These are phyloP conservation scores for Pseudoturritis turrita DNA, from an alignment of 345 rosid genomes.

Conservation along the genomic window DNA sequence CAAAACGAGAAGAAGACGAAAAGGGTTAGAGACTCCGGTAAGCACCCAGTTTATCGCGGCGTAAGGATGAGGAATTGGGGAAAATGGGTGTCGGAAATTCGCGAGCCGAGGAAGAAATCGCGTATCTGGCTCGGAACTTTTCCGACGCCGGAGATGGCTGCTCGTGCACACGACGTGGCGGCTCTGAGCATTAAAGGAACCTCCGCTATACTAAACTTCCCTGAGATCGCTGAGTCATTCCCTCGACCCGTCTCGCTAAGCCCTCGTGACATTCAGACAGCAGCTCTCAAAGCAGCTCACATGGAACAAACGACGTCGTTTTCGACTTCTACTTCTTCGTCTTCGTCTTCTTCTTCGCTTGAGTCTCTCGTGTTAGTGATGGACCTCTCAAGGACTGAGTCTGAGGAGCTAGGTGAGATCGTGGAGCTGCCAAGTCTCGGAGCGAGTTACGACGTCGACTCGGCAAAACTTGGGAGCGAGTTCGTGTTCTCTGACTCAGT, in stretches of 20 bases:
- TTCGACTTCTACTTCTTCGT: not conserved
- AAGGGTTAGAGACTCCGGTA: slow-evolving; percentile 52
- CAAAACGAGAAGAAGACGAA: slow-evolving; percentile 30
- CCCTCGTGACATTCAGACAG: slow-evolving; percentile 87
- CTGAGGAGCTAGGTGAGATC: slow-evolving; percentile 72
- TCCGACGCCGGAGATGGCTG: slow-evolving; percentile 96
- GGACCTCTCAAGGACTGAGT: slow-evolving; percentile 41
- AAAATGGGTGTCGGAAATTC: slow-evolving; percentile 97
- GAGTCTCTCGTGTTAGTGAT: slow-evolving; percentile 49
- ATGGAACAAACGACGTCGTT: slow-evolving; percentile 47
- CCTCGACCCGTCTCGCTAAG: slow-evolving; percentile 72
- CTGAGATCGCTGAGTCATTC: slow-evolving; percentile 57
- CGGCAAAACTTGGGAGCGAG: slow-evolving; percentile 35
- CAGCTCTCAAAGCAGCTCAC: slow-evolving; percentile 85
- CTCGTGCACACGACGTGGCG: slow-evolving; percentile 94
- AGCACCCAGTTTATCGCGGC: slow-evolving; percentile 74
- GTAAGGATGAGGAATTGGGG: slow-evolving; percentile 97
- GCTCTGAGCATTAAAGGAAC: slow-evolving; percentile 81
- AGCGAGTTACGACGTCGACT: slow-evolving; percentile 33
- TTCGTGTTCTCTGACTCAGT: slow-evolving; percentile 47
- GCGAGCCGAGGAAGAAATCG: slow-evolving; percentile 88
- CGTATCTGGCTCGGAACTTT: slow-evolving; percentile 96
- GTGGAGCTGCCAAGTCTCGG: slow-evolving; percentile 75
- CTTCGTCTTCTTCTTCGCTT: slow-evolving; percentile 22
- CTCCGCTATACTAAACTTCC: slow-evolving; percentile 83